phyloP scores from a whole-genome alignment of 371 early-diverging fungal genomes.

The Apophysomyces ossiformis region DNA sequence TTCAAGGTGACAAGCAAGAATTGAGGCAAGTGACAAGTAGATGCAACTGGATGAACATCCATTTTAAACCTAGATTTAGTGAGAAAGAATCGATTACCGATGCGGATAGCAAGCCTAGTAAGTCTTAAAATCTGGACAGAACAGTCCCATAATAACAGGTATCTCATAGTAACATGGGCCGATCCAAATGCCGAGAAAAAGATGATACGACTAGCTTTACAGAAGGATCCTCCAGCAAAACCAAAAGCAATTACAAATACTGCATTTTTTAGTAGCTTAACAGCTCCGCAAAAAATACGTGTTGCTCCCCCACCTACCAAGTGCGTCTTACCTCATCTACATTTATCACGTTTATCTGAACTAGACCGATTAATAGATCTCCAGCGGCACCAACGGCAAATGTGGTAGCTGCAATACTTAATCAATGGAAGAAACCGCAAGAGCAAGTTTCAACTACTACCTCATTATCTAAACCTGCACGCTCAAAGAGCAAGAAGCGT shows the following conservation, averaged over 20 bases:
- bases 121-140: neutral
- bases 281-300: conserved; percentile 9
- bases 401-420: neutral
- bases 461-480: neutral
- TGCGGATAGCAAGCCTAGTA: conserved; percentile 4
- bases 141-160: neutral
- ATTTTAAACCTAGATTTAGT: neutral
- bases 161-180: neutral
- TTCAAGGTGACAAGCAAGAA: neutral
- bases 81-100: neutral
- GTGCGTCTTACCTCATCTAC: neutral
- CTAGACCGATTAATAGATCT: neutral
- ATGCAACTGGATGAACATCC: neutral
- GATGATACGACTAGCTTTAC: conserved; percentile 23
- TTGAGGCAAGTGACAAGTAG: neutral
- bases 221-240: conserved; percentile 30
- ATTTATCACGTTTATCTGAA: neutral
- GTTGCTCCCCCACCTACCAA: conserved; percentile 5
- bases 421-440: conserved; percentile 4
- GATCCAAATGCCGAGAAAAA: conserved; percentile 7
- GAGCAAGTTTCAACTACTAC: neutral
- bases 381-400: neutral
- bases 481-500: conserved; percentile 13
- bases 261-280: conserved; percentile 11
- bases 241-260: conserved; percentile 26